Conservation (phyloP, 139 green algal species). For the Zygnema cylindricum region DNA sequence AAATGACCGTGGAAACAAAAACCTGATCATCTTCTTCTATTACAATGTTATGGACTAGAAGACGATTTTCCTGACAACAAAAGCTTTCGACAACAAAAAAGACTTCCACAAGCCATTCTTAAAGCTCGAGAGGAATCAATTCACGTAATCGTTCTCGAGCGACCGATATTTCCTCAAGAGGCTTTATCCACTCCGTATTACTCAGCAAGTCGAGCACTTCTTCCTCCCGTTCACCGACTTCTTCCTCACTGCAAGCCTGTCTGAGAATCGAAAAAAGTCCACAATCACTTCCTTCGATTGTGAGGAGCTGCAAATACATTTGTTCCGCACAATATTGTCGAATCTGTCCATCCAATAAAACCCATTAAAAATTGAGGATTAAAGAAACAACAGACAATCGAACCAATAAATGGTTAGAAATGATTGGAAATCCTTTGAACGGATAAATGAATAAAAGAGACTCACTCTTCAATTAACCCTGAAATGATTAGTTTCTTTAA, state of each 20-base stretch:
- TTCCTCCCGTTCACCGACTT: not conserved
- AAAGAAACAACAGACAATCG: not conserved
- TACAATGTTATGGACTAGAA: no score
- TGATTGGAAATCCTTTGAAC: no score
- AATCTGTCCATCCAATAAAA: slow-evolving; percentile 1
- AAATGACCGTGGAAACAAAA: no score
- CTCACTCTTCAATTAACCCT: no score
- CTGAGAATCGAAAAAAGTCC: not conserved
- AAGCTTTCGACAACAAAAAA: no score
- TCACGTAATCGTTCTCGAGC: not conserved
- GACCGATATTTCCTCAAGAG: not conserved
- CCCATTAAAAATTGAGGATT: not conserved
- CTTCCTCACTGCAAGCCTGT: not conserved
- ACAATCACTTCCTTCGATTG: not conserved
- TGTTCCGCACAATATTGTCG: slow-evolving; percentile 25
- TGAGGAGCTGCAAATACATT: slow-evolving; percentile 34
- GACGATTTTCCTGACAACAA: not conserved
- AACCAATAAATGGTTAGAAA: no score
- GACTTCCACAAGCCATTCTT: not conserved
- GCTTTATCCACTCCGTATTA: not conserved
- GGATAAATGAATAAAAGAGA: no score
- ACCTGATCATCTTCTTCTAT: no score
- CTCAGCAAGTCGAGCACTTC: not conserved
- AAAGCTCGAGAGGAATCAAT: not conserved
- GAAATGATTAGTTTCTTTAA: no score